Base-by-base conservation (phyloP, 257 asterid species). In the Misopates orontium region DNA sequence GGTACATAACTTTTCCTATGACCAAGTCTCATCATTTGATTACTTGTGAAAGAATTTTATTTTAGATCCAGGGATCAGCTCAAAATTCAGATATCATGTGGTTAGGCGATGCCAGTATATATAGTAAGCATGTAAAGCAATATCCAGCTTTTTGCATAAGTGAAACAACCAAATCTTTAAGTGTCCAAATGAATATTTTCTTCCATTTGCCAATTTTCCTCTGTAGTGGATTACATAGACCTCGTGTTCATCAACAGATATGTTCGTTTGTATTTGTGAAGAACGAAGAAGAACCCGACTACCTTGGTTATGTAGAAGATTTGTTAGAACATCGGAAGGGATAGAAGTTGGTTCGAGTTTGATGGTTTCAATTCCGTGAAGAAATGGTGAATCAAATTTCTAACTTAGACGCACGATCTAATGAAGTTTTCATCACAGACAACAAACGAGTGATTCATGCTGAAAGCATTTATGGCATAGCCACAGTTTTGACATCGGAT, bases 381-480 rank as follows among this genome's bases (percentile, higher is more conserved):
- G 84, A 80, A 56, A 66, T 84, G 13, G 71, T 70, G 56, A 48
- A 69, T 66, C 68, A 53, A 49, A 60, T 67, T 68, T 80, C 80
- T 36, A 56, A 74, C 44, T 31, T 77, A 58, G 13, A 59, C 36
- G 64, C 76, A 11, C 75, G 77, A 24, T 69, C 81, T 10, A 47
- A 74, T 25, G 96, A 88, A 78, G 86, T 85, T 63, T 81, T 80
- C 69, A 65, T 80, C 70, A 73, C 88, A 14, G 58, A 85, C 36
- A 57, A 53, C 13, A 56, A 63, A 63, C 75, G 79, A 65, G 79
- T 71, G 60, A 75, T 82, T 39, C 25, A 68, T 65, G 81, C 73
- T 10, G 73, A 79, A 63, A 56, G 69, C 48, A 62, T 87, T 12
- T 83, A 72, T 32, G 76, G 71, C 32, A 68, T 69, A 45, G 88